phyloP scores from a whole-genome alignment of 1,139 yeast genomes.

The Candida albicans region DNA sequence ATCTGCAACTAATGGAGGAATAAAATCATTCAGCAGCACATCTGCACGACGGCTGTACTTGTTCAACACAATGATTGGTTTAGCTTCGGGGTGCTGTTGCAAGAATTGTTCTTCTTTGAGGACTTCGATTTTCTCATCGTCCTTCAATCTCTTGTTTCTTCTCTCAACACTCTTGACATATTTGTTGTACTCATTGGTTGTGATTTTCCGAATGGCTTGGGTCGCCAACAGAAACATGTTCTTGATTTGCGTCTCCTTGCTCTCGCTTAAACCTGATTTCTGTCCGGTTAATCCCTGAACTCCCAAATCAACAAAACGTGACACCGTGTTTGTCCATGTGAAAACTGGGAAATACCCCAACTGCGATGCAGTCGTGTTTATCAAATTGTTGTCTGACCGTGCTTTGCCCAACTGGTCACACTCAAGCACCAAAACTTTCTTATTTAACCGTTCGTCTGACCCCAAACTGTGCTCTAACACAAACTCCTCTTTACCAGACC shows the following conservation, averaged over 20 bases:
- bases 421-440: constrained; percentile 68
- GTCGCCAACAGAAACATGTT: constrained; percentile 76
- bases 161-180: constrained; percentile 27
- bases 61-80: constrained; percentile 85
- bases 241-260: constrained; percentile 79
- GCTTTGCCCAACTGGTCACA: constrained; percentile 76
- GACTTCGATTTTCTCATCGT: constrained; percentile 21
- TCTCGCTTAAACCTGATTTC: constrained; percentile 86
- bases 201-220: constrained; percentile 70
- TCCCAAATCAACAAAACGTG: constrained; percentile 79
- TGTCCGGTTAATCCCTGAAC: constrained; percentile 93
- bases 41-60: constrained; percentile 64
- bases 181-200: constrained; percentile 43
- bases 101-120: constrained; percentile 78
- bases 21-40: constrained; percentile 51
- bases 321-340: constrained; percentile 84
- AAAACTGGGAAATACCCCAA: constrained; percentile 92
- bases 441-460: constrained; percentile 40
- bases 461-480: constrained; percentile 69
- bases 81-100: constrained; percentile 81
- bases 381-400: constrained; percentile 68
- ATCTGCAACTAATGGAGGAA: constrained; percentile 77
- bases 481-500: constrained; percentile 85
- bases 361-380: constrained; percentile 69
- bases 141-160: constrained; percentile 10